Evolutionary conservation across 2,329 filamentous ascomycete genomes (phyloP).

Genomic region (Colletotrichum echinochloae): DNA sequence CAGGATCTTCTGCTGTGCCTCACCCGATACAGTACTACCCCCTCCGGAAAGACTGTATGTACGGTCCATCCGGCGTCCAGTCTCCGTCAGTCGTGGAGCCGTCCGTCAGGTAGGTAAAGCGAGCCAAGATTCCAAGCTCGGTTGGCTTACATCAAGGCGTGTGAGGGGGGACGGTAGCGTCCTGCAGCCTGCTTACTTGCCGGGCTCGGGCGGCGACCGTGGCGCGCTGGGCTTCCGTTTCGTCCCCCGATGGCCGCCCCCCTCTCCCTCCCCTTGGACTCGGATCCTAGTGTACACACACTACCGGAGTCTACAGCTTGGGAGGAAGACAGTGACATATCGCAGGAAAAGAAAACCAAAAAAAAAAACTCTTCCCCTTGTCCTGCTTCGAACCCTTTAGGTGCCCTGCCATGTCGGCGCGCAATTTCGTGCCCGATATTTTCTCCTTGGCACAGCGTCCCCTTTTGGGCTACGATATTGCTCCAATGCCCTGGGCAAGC

Average conservation of each 20-base stretch:
- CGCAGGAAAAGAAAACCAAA: too few species aligned
- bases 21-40: background rate
- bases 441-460: background rate
- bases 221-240: background rate
- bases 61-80: background rate
- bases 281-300: background rate
- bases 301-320: constrained; percentile 7
- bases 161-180: constrained; percentile 18
- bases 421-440: background rate
- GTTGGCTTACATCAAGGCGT: background rate
- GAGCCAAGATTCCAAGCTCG: background rate
- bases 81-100: background rate
- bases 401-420: constrained; percentile 6
- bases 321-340: constrained; percentile 21
- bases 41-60: background rate
- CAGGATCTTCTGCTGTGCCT: background rate
- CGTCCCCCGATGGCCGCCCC: background rate
- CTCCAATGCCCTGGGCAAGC: background rate
- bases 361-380: background rate
- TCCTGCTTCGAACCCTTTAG: background rate
- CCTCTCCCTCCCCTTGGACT: background rate
- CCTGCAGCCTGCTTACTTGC: constrained; percentile 29
- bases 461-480: background rate
- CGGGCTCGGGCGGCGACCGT: background rate
- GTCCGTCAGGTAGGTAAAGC: background rate